Evolutionary conservation across 2,329 filamentous ascomycete species (phyloP).

Genomic region (Cryphonectria parasitica): DNA sequence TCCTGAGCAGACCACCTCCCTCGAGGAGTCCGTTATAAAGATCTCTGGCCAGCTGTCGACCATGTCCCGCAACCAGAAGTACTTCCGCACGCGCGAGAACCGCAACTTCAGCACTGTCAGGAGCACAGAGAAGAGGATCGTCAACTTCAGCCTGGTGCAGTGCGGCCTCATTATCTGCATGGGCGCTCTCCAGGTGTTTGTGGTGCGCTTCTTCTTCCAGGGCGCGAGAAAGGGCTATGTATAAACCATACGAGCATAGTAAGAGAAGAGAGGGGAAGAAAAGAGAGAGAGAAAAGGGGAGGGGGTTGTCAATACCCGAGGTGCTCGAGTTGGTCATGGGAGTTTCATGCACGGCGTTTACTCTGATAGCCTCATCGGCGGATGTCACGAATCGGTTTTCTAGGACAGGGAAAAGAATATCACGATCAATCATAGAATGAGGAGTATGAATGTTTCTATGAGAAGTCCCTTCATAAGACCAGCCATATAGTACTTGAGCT

Average conservation of each 20-base stretch:
- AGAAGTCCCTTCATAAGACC: background rate
- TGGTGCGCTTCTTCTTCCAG: constrained; percentile 99
- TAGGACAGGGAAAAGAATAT: background rate
- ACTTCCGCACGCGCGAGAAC: constrained; percentile 98
- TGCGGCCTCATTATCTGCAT: constrained; percentile 89
- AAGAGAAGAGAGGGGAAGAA: background rate
- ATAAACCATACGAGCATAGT: constrained; percentile 43
- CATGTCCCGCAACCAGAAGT: constrained; percentile 96
- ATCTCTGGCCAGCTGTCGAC: constrained; percentile 91
- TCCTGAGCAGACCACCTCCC: constrained; percentile 82
- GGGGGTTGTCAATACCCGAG: background rate
- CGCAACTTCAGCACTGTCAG: constrained; percentile 97
- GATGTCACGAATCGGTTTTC: background rate
- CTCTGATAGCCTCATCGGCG: constrained; percentile 10
- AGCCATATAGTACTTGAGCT: background rate
- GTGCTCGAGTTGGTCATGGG: constrained; percentile 25
- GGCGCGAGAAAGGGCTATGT: constrained; percentile 72
- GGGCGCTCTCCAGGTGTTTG: constrained; percentile 95
- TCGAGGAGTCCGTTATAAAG: constrained; percentile 96
- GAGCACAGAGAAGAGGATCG: constrained; percentile 93
- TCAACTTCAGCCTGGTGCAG: constrained; percentile 97
- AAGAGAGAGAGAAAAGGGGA: background rate
- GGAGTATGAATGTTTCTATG: constrained; percentile 17
- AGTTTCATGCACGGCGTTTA: constrained; percentile 33
- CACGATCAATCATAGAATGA: constrained; percentile 28